Evolutionary conservation across 2,329 filamentous ascomycete genomes (phyloP).

Genomic region (Scolecobasidium constrictum): DNA sequence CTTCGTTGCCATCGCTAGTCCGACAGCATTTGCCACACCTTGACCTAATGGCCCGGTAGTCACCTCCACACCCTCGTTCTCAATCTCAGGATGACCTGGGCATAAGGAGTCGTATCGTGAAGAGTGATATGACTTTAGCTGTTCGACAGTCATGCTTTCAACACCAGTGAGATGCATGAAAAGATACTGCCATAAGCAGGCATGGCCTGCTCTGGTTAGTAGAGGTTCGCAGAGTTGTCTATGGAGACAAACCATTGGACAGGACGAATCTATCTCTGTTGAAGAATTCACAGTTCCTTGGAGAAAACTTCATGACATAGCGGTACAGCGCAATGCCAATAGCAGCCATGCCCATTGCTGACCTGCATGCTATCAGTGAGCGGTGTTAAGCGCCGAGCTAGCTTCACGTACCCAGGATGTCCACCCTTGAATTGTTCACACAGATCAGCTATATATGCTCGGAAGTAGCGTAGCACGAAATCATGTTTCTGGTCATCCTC

Average conservation of each 20-base stretch:
- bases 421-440: constrained; percentile 61
- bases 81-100: constrained; percentile 47
- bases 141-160: constrained; percentile 44
- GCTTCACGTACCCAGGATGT: constrained; percentile 54
- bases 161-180: constrained; percentile 45
- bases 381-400: no score
- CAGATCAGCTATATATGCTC: constrained; percentile 54
- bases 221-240: no score
- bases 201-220: no score
- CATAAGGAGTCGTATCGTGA: constrained; percentile 38
- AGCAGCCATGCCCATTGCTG: constrained; percentile 50
- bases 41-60: constrained; percentile 50
- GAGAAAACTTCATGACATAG: constrained; percentile 50
- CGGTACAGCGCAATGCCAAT: constrained; percentile 53
- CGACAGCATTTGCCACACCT: constrained; percentile 49
- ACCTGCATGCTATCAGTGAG: no score
- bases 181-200: constrained; percentile 43
- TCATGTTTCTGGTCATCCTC: no score
- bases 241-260: no score
- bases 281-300: constrained; percentile 44
- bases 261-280: constrained; percentile 53
- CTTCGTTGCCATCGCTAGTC: constrained; percentile 47
- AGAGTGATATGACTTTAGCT: constrained; percentile 46
- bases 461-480: no score
- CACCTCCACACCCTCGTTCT: constrained; percentile 46